Base-by-base conservation (phyloP, 2,329 filamentous ascomycete species). In the Alternaria solani region DNA sequence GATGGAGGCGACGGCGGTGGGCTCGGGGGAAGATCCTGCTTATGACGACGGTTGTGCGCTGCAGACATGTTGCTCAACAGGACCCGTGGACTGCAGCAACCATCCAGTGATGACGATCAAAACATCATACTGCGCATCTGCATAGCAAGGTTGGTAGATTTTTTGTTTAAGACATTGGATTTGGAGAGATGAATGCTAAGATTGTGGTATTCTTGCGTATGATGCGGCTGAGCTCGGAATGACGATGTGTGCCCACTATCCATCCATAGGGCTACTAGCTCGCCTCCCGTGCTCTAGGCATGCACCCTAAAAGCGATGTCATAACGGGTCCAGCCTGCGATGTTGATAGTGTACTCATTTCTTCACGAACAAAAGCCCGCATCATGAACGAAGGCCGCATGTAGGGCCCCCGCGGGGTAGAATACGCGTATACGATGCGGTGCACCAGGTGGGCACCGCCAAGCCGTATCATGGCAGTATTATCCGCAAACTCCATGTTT, bases 1-100 rank as follows among this genome's bases (percentile, higher is more conserved):
- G 59, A 46, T 28, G 68, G 67, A n/a, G 74, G 72, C 28, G 71
- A 74, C 39, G 69, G 73, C 7, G 73, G 74, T 14, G 73, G 74
- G 48, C 68, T 72, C 26, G 68, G 73, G 4, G 72, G 69, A 16
- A 69, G 61, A 26, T 65, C 55, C 9, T 64, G 64, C 16, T 32
- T 49, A 20, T 61, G 57, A n/a, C 48, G 59, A 23, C 63, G 60
- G 49, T 62, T 46, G 55, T 64, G 65, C 64, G 61, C 32, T 52
- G 63, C 47, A 49, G 65, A 58, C 66, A 69, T 69, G 36, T 28
- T 62, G 46, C 34, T 32, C 48, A 14, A 26, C 28, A 16, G 14
- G 26, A 54, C 14, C 6, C 36, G 30, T 23, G 36, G 39, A 23
- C 48, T 34, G 43, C 32, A 34, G 23, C 34, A 30, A 23, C 23